Conservation (phyloP, 164 flowering plant genomes). For the Aristolochia fimbriata region DNA sequence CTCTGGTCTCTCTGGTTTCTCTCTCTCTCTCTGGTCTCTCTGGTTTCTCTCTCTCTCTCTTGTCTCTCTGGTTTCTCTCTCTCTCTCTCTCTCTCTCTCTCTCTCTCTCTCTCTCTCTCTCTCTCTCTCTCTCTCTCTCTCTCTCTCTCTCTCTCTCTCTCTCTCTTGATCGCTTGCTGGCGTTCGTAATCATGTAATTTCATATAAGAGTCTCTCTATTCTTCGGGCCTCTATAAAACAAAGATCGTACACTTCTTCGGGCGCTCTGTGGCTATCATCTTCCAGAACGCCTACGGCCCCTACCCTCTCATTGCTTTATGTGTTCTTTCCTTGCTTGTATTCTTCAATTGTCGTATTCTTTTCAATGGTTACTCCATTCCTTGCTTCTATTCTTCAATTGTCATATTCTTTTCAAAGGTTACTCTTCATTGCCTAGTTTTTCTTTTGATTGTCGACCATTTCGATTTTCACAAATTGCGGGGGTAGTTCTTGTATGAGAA, state of each 20-base stretch:
- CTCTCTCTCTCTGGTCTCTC: too few species aligned
- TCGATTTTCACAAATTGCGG: background rate
- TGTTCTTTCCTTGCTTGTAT: conserved; percentile 20
- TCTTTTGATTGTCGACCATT: background rate
- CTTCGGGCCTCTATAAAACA: conserved; percentile 54
- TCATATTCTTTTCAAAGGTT: conserved; percentile 30
- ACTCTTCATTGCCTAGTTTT: background rate
- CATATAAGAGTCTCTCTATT: too few species aligned
- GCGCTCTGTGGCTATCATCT: conserved; percentile 68
- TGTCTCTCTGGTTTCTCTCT: conserved; percentile 31
- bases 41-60: too few species aligned
- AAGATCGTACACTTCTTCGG: conserved; percentile 65
- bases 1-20: too few species aligned
- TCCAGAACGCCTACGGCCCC: conserved; percentile 97
- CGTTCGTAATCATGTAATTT: too few species aligned
- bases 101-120: too few species aligned
- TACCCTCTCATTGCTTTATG: conserved; percentile 98
- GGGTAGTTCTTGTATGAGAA: background rate
- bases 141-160: too few species aligned
- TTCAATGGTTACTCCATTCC: conserved; percentile 30
- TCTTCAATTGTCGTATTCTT: background rate
- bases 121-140: too few species aligned
- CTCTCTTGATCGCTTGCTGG: too few species aligned
- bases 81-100: too few species aligned
- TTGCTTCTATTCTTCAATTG: too few species aligned